These are phyloP conservation scores for Vitis cinerea DNA, from an alignment of 164 flowering plant species.

Conservation along the genomic window DNA sequence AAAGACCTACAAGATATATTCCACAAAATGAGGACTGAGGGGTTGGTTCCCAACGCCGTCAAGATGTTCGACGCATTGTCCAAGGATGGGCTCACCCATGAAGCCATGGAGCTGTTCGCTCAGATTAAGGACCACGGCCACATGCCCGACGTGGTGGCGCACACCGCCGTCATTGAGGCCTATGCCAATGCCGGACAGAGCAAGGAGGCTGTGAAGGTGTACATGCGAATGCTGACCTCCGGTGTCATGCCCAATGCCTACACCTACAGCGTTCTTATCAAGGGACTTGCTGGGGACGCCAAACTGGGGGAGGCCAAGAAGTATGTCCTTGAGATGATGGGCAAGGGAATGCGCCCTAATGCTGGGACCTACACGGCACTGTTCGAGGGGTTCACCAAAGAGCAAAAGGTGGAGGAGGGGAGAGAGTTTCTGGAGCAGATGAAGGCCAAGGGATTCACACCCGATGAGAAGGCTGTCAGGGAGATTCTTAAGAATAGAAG, in stretches of 20 bases:
- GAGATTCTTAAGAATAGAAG: slow-evolving; percentile 53
- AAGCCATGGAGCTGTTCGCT: slow-evolving; percentile 67
- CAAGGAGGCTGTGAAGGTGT: slow-evolving; percentile 68
- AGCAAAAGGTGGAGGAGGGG: slow-evolving; percentile 50
- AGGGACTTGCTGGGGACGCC: slow-evolving; percentile 50
- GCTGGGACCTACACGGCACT: slow-evolving; percentile 51
- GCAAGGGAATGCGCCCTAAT: slow-evolving; percentile 58
- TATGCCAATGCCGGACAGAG: slow-evolving; percentile 67
- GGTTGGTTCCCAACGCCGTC: slow-evolving; percentile 62
- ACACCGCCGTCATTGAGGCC: slow-evolving; percentile 85
- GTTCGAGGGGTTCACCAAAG: slow-evolving; percentile 60
- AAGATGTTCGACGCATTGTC: slow-evolving; percentile 98
- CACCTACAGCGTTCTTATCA: slow-evolving; percentile 66
- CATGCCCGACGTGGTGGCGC: slow-evolving; percentile 88
- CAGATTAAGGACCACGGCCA: slow-evolving; percentile 71
- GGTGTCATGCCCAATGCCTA: slow-evolving; percentile 86
- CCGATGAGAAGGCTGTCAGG: slow-evolving; percentile 57
- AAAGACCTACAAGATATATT: slow-evolving; percentile 69
- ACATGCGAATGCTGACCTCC: slow-evolving; percentile 61
- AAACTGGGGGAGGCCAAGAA: slow-evolving; percentile 54
- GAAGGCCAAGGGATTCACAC: slow-evolving; percentile 58
- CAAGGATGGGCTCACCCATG: slow-evolving; percentile 84
- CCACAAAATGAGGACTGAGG: slow-evolving; percentile 61
- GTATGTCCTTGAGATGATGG: slow-evolving; percentile 74
- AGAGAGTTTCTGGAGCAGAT: slow-evolving; percentile 53